Percentiles rank a stretch among this genome's conserved stretches.
Conservation (phyloP, 106 monocot species). For the Platanthera zijinensis region DNA sequence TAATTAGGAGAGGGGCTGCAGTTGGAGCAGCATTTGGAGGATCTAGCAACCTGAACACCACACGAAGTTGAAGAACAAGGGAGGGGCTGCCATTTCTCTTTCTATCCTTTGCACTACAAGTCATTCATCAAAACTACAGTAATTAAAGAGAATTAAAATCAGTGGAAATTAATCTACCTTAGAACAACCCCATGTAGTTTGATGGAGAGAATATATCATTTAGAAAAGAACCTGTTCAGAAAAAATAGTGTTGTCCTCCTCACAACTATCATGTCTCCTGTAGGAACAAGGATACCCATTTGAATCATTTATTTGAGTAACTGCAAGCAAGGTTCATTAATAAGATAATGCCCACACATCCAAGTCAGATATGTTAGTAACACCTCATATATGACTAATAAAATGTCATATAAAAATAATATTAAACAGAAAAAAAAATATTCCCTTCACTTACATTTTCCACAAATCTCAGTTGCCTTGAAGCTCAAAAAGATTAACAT, state of each 20-base stretch:
- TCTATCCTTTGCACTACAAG: slow-evolving; percentile 88
- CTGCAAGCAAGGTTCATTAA: slow-evolving; percentile 23
- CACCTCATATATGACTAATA: not conserved
- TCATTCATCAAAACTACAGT: slow-evolving; percentile 85
- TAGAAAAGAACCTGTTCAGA: slow-evolving; percentile 56
- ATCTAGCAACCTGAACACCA: no score
- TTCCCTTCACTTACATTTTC: not conserved
- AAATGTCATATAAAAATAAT: not conserved
- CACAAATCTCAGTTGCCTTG: not conserved
- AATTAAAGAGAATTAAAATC: slow-evolving; percentile 1
- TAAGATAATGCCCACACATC: not conserved
- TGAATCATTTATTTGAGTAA: slow-evolving; percentile 94
- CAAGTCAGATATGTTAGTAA: slow-evolving; percentile 1
- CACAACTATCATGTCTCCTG: slow-evolving; percentile 98
- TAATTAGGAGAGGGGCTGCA: no score
- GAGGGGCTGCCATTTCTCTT: slow-evolving; percentile 87
- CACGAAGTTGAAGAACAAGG: no score
- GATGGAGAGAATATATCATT: not conserved
- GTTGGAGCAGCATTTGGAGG: no score
- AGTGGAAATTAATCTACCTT: not conserved
- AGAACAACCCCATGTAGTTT: not conserved
- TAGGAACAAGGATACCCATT: slow-evolving; percentile 99
- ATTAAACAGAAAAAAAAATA: not conserved
- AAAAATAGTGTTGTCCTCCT: slow-evolving; percentile 93
- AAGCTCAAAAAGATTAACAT: not conserved